These are phyloP conservation scores for Neurospora discreta DNA, from an alignment of 495 filamentous ascomycete species.

Conservation along the genomic window DNA sequence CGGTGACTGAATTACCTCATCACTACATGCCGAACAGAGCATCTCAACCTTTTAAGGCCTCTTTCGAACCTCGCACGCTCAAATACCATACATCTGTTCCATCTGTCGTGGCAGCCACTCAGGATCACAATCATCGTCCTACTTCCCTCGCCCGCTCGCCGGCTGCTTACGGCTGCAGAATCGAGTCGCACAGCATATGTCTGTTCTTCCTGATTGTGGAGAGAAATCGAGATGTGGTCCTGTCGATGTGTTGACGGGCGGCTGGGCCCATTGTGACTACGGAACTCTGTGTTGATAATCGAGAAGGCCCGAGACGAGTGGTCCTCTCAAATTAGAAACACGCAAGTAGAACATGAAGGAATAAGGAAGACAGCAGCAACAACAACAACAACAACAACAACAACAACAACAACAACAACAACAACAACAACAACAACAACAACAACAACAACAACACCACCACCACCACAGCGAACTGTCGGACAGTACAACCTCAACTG, in stretches of 20 bases:
- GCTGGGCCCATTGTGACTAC: neutral
- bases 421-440: neutral
- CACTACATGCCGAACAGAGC: too few species aligned
- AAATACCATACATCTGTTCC: neutral
- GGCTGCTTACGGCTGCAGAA: constrained; percentile 9
- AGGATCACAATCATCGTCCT: neutral
- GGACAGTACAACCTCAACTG: neutral
- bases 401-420: neutral
- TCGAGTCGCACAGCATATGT: constrained; percentile 16
- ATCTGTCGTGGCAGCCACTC: neutral
- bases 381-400: neutral
- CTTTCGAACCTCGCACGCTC: neutral
- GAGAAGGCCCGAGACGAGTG: neutral
- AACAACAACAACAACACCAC: neutral
- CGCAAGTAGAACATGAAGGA: neutral
- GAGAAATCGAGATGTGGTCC: neutral
- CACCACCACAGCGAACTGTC: neutral
- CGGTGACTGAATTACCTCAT: too few species aligned
- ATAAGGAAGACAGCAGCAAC: neutral
- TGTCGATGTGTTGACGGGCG: neutral
- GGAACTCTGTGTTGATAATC: neutral
- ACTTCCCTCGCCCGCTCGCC: constrained; percentile 6
- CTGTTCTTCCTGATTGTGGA: constrained; percentile 5
- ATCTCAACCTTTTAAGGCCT: neutral
- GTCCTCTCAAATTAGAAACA: neutral